phyloP scores from a whole-genome alignment of 2,329 filamentous ascomycete genomes.

The Stemphylium lycopersici region DNA sequence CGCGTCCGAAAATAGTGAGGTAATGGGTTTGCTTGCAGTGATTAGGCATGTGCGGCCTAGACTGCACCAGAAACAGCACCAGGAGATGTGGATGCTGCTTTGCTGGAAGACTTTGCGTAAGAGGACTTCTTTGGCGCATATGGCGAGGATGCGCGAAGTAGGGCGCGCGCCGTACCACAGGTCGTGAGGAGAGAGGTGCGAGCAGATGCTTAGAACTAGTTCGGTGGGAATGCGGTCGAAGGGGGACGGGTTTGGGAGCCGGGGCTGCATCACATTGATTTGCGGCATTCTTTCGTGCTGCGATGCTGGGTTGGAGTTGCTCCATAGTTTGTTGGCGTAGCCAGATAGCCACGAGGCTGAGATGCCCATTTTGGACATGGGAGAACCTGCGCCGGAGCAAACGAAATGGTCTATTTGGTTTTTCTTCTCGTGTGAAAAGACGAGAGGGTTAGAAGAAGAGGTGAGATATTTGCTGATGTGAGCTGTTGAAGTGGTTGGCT shows the following conservation, averaged over 20 bases:
- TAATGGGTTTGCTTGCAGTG: not conserved
- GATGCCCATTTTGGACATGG: not conserved
- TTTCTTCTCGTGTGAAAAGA: not conserved
- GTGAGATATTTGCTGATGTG: not conserved
- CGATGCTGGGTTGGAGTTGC: not conserved
- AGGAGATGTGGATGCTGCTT: constrained; percentile 1
- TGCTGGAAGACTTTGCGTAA: constrained; percentile 8
- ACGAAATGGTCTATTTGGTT: not conserved
- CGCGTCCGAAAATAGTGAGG: constrained; percentile 1
- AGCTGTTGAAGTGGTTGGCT: not conserved
- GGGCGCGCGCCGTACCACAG: constrained; percentile 8
- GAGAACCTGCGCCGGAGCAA: not conserved
- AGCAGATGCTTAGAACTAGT: constrained; percentile 9
- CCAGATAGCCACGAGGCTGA: not conserved
- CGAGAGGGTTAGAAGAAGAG: not conserved
- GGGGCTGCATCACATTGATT: not conserved
- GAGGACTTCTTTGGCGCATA: constrained; percentile 8
- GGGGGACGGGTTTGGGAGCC: not conserved
- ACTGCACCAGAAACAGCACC: constrained; percentile 17
- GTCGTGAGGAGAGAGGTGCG: constrained; percentile 2
- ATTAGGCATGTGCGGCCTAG: constrained; percentile 1
- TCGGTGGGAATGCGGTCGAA: constrained; percentile 9
- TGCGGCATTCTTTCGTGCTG: not conserved
- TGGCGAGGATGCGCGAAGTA: constrained; percentile 5
- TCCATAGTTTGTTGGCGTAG: too few relatives aligned